Percentiles rank a stretch among this genome's conserved stretches.
phyloP scores from a whole-genome alignment of 2,329 filamentous ascomycete genomes.

The Pseudogymnoascus sp. region DNA sequence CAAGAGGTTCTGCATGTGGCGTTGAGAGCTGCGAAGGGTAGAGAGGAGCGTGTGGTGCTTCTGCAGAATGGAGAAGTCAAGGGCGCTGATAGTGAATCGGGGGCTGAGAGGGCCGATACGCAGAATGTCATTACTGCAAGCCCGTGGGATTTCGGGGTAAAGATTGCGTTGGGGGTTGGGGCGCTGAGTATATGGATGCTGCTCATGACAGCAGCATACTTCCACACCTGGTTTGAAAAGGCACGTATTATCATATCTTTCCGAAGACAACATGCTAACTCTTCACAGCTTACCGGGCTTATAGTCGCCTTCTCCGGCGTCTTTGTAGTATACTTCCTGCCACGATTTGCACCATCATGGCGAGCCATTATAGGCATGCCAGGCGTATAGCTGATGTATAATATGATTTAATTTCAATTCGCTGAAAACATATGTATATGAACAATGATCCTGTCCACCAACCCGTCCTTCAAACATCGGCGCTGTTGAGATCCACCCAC shows the following conservation, averaged over 20 bases:
- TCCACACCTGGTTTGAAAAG: constrained; percentile 99
- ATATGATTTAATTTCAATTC: constrained; percentile 9
- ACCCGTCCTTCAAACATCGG: neutral
- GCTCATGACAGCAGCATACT: constrained; percentile 96
- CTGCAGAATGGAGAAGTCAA: constrained; percentile 61
- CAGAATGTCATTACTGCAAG: constrained; percentile 23
- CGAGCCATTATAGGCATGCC: constrained; percentile 40
- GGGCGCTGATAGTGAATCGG: constrained; percentile 36
- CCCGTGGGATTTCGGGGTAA: constrained; percentile 40
- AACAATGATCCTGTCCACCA: neutral
- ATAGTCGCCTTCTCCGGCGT: constrained; percentile 40
- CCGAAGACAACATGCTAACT: constrained; percentile 3
- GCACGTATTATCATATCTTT: constrained; percentile 37
- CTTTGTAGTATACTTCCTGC: constrained; percentile 44
- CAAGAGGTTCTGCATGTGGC: constrained; percentile 68
- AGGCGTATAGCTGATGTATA: constrained; percentile 27
- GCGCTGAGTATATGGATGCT: constrained; percentile 87
- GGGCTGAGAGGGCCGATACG: constrained; percentile 14
- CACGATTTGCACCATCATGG: constrained; percentile 37
- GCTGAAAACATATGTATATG: constrained; percentile 6
- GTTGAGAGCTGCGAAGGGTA: constrained; percentile 37
- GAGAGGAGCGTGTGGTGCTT: constrained; percentile 59
- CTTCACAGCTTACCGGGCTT: constrained; percentile 40
- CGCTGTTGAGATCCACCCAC: neutral
- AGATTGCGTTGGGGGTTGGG: constrained; percentile 57